Conservation (phyloP, 106 monocot genomes). For the Dioscorea zingiberensis region DNA sequence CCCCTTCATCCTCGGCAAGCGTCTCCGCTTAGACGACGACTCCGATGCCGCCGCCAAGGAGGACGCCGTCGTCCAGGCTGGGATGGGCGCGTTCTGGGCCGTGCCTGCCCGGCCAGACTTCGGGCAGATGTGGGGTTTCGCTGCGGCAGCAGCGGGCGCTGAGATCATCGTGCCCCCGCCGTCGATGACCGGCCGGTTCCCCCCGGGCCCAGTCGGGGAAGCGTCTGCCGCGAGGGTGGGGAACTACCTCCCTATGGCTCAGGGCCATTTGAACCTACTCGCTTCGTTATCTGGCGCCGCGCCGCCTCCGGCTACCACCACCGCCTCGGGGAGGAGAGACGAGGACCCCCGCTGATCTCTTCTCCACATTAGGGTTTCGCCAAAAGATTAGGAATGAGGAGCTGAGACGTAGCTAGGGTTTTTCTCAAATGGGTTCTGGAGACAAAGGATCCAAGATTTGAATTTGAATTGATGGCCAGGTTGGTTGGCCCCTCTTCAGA, state of each 20-base stretch:
- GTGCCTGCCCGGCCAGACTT: constrained; percentile 32
- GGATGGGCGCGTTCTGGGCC: constrained; percentile 44
- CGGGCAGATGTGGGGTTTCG: constrained; percentile 58
- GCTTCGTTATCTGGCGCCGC: constrained; percentile 36
- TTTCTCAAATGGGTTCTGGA: no score
- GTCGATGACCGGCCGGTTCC: no score
- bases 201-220: constrained; percentile 20
- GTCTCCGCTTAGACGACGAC: constrained; percentile 31
- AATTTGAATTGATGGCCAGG: no score
- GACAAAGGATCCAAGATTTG: no score
- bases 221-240: constrained; percentile 57
- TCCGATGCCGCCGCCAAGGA: no score
- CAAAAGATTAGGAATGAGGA: no score
- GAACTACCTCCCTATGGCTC: constrained; percentile 45
- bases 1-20: constrained; percentile 51
- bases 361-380: no score
- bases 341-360: constrained; percentile 17
- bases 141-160: constrained; percentile 24
- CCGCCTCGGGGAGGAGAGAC: constrained; percentile 21
- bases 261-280: constrained; percentile 48
- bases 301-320: not conserved
- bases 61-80: not conserved
- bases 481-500: no score
- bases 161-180: constrained; percentile 21
- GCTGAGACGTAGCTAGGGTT: no score